Conservation (phyloP, 1,284 basidiomycete genomes). For the Tranzscheliella williamsii region DNA sequence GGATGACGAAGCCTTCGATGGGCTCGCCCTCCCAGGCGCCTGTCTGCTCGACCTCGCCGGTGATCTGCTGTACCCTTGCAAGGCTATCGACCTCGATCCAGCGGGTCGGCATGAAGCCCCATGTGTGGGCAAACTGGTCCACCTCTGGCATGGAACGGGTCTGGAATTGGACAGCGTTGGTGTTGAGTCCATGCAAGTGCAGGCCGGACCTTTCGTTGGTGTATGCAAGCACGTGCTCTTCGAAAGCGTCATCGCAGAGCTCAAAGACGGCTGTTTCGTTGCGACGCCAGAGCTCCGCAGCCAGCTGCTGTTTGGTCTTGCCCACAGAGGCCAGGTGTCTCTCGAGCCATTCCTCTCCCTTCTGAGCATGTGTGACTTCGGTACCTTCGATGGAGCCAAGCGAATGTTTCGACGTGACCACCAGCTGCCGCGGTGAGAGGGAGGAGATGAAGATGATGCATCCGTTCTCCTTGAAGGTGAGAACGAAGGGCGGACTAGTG, state of each 20-base stretch:
- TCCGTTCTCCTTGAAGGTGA: slow-evolving; percentile 94
- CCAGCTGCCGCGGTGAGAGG: slow-evolving; percentile 72
- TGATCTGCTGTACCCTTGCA: slow-evolving; percentile 74
- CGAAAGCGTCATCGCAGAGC: slow-evolving; percentile 96
- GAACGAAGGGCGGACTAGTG: slow-evolving; percentile 78
- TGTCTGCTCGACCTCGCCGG: slow-evolving; percentile 71
- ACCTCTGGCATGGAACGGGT: slow-evolving; percentile 70
- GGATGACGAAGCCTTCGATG: slow-evolving; percentile 93
- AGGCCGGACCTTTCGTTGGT: slow-evolving; percentile 81
- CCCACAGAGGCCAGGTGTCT: slow-evolving; percentile 71
- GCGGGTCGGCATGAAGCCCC: slow-evolving; percentile 86
- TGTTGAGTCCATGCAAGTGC: slow-evolving; percentile 83
- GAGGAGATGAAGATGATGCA: slow-evolving; percentile 97
- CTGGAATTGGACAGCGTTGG: slow-evolving; percentile 71
- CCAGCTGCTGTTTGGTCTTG: slow-evolving; percentile 75
- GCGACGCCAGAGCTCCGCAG: slow-evolving; percentile 74
- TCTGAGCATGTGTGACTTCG: slow-evolving; percentile 70
- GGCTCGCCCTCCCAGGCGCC: slow-evolving; percentile 78
- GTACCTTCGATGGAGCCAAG: slow-evolving; percentile 37
- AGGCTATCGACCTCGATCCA: slow-evolving; percentile 70
- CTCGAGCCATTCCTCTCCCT: slow-evolving; percentile 80
- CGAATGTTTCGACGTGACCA: slow-evolving; percentile 87
- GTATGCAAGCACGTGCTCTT: slow-evolving; percentile 93
- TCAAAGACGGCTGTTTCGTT: slow-evolving; percentile 79
- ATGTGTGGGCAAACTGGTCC: slow-evolving; percentile 75